phyloP scores from a whole-genome alignment of 2,329 filamentous ascomycete species.

The Neofusicoccum sp. region DNA sequence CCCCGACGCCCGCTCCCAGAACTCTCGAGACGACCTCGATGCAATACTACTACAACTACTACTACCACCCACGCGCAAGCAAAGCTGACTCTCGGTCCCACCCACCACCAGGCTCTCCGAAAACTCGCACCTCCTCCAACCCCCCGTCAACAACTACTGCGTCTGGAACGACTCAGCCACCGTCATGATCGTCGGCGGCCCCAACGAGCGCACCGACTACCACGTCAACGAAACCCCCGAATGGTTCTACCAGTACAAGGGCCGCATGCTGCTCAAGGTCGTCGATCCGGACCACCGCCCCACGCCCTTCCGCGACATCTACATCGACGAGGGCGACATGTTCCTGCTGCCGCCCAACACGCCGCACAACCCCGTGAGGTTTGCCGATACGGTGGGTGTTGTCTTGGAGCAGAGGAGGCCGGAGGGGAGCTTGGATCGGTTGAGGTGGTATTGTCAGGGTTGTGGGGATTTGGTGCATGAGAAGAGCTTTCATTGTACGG shows the following conservation, averaged over 20 bases:
- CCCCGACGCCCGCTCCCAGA: neutral
- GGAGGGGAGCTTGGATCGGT: slow-evolving; percentile 67
- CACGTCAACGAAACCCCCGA: slow-evolving; percentile 96
- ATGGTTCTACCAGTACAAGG: slow-evolving; percentile 97
- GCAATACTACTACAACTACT: neutral
- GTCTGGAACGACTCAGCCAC: slow-evolving; percentile 85
- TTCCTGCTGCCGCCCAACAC: slow-evolving; percentile 91
- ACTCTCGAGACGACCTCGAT: neutral
- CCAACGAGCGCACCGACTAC: slow-evolving; percentile 95
- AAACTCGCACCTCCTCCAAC: slow-evolving; percentile 89
- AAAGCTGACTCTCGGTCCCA: neutral
- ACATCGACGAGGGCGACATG: slow-evolving; percentile 91
- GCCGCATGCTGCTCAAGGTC: slow-evolving; percentile 90
- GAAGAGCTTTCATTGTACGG: slow-evolving; percentile 81
- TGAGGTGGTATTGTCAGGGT: slow-evolving; percentile 86
- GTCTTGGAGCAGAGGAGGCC: slow-evolving; percentile 87
- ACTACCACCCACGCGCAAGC: too few species aligned
- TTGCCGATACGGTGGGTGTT: slow-evolving; percentile 89
- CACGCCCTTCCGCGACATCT: slow-evolving; percentile 71
- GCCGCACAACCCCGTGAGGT: slow-evolving; percentile 94
- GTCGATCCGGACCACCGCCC: slow-evolving; percentile 63
- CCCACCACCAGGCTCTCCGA: slow-evolving; percentile 72
- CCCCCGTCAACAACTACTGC: slow-evolving; percentile 96
- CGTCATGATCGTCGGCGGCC: slow-evolving; percentile 94
- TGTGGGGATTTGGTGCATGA: slow-evolving; percentile 80